phyloP scores from a whole-genome alignment of 176 grass and related monocot species.

The Alopecurus myosuroides region DNA sequence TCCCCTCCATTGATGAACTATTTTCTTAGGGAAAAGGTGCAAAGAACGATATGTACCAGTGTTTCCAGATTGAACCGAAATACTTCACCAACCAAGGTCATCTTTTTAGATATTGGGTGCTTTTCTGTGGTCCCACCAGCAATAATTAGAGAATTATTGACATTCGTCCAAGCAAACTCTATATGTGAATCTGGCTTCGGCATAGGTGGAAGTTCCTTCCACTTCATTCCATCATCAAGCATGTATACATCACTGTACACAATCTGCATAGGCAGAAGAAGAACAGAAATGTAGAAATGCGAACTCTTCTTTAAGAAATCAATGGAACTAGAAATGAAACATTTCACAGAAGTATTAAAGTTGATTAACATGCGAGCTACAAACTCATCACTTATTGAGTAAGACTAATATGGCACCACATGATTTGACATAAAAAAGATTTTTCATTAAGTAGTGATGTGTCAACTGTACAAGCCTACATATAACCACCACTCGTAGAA shows the following conservation, averaged over 20 bases:
- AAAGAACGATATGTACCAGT: conserved; percentile 34
- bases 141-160: conserved; percentile 84
- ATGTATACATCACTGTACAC: conserved; percentile 96
- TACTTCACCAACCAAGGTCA: conserved; percentile 85
- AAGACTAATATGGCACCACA: neutral
- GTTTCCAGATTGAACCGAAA: conserved; percentile 88
- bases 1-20: neutral
- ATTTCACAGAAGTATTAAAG: neutral
- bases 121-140: conserved; percentile 91
- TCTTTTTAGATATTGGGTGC: conserved; percentile 81
- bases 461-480: neutral
- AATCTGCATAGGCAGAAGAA: conserved; percentile 44
- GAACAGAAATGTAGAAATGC: neutral
- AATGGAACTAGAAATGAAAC: conserved; percentile 4
- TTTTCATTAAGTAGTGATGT: neutral
- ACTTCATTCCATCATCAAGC: conserved; percentile 68
- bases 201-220: conserved; percentile 86
- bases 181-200: conserved; percentile 93
- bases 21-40: neutral
- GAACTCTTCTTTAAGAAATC: neutral
- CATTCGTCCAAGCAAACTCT: conserved; percentile 94
- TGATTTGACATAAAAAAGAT: neutral
- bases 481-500: neutral
- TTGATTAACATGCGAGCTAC: neutral
- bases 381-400: neutral